Evolutionary conservation across 495 filamentous ascomycete genomes (phyloP).

Genomic region (Penicillium tannophilum): DNA sequence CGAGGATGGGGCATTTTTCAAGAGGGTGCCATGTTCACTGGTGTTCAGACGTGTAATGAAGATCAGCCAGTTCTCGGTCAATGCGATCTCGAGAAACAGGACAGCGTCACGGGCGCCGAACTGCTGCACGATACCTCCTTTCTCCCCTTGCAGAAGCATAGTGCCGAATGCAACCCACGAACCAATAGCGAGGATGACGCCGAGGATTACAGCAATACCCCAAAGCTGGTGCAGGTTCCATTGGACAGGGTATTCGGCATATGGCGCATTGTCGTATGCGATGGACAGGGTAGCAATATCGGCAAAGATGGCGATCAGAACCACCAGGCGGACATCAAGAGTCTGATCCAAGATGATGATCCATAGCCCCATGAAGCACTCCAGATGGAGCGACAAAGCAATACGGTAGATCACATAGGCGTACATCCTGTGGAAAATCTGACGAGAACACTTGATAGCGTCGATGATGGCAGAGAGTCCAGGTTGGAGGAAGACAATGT

Average conservation of each 20-base stretch:
- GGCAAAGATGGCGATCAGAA: constrained; percentile 93
- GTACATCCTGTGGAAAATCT: constrained; percentile 98
- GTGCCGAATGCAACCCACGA: constrained; percentile 84
- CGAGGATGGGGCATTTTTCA: constrained; percentile 83
- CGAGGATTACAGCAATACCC: constrained; percentile 85
- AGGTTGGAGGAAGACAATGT: constrained; percentile 91
- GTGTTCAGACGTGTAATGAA: constrained; percentile 85
- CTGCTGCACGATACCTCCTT: constrained; percentile 85
- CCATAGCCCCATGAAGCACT: constrained; percentile 88
- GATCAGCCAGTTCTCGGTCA: constrained; percentile 95
- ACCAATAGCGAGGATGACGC: constrained; percentile 75
- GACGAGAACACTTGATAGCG: constrained; percentile 89
- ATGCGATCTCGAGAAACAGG: constrained; percentile 85
- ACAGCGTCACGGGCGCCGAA: constrained; percentile 80
- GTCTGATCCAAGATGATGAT: constrained; percentile 83
- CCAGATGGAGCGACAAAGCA: constrained; percentile 85
- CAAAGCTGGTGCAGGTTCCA: constrained; percentile 93
- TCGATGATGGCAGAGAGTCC: constrained; percentile 92
- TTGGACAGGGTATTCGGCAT: constrained; percentile 83
- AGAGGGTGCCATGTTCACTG: constrained; percentile 54
- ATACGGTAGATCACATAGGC: constrained; percentile 96
- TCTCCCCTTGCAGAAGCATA: constrained; percentile 64
- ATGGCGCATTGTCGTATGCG: constrained; percentile 91
- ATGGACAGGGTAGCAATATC: constrained; percentile 92
- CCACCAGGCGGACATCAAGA: constrained; percentile 82